Base-by-base conservation (phyloP, 2,329 filamentous ascomycete genomes). In the Tolypocladium tundrense region DNA sequence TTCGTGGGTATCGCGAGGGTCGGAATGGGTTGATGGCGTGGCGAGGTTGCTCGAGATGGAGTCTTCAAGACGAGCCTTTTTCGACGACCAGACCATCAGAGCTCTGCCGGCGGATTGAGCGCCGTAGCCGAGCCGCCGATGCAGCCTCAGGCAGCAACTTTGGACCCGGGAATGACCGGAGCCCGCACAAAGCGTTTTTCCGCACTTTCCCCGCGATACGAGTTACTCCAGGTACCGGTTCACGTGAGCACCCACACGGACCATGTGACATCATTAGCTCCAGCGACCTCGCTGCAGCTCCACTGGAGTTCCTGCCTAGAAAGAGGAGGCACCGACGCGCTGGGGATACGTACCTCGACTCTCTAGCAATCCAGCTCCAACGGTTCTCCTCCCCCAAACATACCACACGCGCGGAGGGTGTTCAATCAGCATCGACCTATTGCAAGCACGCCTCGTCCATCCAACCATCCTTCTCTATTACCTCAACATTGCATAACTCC, bases 11-110 rank as follows among this genome's bases (percentile, higher is more conserved):
- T 68, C 69, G 68, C 63, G 69, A 68, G 69, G 68, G 64, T 66
- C 65, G 65, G 63, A 66, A 64, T 68, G 68, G 69, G 70, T 69
- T 68, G 68, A 65, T 69, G 65, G 69, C 60, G 62, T 63, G 66
- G 64, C 62, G 61, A 57, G 55, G 62, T 65, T 62, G 68, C 68
- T 64, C 61, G 60, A 64, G 63, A 65, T 68, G 66, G 67, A 69
- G 69, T 68, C 64, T 69, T 68, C 63, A 66, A 65, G 67, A 71
- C 70, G 72, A 74, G 72, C 70, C 69, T 73, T 75, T 75, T 73
- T 73, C 69, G 66, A 66, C 61, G 55, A 59, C 62, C 62, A 60
- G 60, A 60, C 57, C 57, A 60, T 51, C 64, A 66, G 67, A 63
- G 65, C 67, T 69, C 61, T 57, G 60, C 66, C 68, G 70, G 64